A percentile compares a stretch with the other conserved stretches of the same genome.
Evolutionary conservation across 2,329 filamentous ascomycete genomes (phyloP).

Genomic region (Ascochyta viciae-villosae): DNA sequence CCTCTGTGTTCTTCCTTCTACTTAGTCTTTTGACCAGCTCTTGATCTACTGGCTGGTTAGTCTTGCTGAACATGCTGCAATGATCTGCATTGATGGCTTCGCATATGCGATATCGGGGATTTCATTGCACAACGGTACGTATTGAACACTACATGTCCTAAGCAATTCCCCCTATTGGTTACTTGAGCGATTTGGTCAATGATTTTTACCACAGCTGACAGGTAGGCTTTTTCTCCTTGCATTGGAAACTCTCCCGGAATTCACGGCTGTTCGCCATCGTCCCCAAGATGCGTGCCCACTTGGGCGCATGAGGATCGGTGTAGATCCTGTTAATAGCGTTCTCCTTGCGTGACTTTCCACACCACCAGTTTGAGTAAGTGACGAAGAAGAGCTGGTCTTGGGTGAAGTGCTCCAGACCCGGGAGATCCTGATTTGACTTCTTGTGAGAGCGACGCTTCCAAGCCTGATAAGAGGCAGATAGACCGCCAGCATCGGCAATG

Average conservation of each 20-base stretch:
- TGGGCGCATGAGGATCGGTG: constrained; percentile 70
- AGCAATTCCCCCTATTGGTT: background rate
- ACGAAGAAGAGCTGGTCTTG: constrained; percentile 76
- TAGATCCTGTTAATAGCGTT: constrained; percentile 65
- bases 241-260: constrained; percentile 73
- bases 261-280: constrained; percentile 72
- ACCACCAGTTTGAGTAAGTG: constrained; percentile 70
- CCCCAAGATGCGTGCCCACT: constrained; percentile 64
- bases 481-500: constrained; percentile 73
- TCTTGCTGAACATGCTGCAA: too few species aligned
- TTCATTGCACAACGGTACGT: too few species aligned
- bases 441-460: constrained; percentile 67
- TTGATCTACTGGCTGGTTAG: too few species aligned
- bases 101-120: too few species aligned
- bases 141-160: too few species aligned
- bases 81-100: too few species aligned
- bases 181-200: too few species aligned
- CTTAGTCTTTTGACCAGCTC: too few species aligned
- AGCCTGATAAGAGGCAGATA: constrained; percentile 68
- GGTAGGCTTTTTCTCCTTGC: constrained; percentile 68
- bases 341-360: constrained; percentile 67
- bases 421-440: constrained; percentile 58
- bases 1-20: too few species aligned
- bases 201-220: constrained; percentile 72
- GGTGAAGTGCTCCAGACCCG: constrained; percentile 65